Base-by-base conservation (phyloP, 2,329 filamentous ascomycete species). In the Pseudocercospora macadamiae region DNA sequence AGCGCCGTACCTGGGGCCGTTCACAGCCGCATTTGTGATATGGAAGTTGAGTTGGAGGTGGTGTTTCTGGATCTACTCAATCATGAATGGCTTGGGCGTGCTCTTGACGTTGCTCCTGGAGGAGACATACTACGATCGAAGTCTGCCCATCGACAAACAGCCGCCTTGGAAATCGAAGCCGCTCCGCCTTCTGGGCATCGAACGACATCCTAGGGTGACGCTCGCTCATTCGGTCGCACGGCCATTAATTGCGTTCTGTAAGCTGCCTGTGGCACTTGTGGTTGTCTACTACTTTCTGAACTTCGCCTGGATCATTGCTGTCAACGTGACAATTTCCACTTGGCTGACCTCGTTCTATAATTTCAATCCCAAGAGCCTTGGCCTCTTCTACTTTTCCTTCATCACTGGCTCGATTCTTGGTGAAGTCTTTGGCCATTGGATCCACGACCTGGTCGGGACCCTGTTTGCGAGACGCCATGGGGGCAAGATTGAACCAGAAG, bases 331-430 rank as follows among this genome's bases (percentile, higher is more conserved):
- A n/a, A 52, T 67, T 3, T 54, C 60, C 30, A 67, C 66, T 26
- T 69, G 63, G 51, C 52, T 68, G 26, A 68, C 66, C 4, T 54
- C 71, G 83, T 84, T 66, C 25, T 69, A 69, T 61, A 51, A 58
- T 16, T 69, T 68, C 51, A 79, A 76, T 0, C 75, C 77, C 0
- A 55, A 76, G 45, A 75, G 80, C 52, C 80, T 84, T 48, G 83
- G 79, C 1, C 79, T 76, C 62, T 83, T 86, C 66, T 86, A 86
- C 71, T 85, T 86, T 68, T 81, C 82, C 0, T 82, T 82, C 2
- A 76, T 86, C 23, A 77, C 85, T 1, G 83, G 78, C 3, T 78
- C 80, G 2, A 67, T 83, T 12, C 70, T 86, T 0, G 84, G 83
- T 23, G 82, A 85, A 71, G 55, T 80, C 0, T 68, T 74, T 3